These are phyloP conservation scores for Nicotiana obtusifolia DNA, from an alignment of 257 asterid genomes.

Conservation along the genomic window DNA sequence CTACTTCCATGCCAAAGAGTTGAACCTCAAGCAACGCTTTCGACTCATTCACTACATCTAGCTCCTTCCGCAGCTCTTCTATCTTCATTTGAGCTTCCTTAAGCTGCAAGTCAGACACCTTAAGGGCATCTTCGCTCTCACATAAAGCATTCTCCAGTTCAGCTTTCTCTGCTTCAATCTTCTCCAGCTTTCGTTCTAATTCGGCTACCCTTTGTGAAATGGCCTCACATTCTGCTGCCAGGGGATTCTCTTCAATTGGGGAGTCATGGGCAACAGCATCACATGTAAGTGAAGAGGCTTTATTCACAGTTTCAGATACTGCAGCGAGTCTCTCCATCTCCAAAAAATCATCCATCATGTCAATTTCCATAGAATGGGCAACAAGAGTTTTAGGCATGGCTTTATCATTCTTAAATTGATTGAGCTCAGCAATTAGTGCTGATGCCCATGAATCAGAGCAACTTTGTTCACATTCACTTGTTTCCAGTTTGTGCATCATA, in stretches of 20 bases:
- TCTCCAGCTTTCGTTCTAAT: constrained; percentile 49
- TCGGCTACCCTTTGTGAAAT: constrained; percentile 38
- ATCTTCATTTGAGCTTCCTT: constrained; percentile 29
- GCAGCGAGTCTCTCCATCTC: constrained; percentile 86
- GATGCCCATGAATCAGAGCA: constrained; percentile 45
- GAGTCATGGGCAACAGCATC: constrained; percentile 25
- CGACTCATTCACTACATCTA: constrained; percentile 32
- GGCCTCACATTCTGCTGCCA: constrained; percentile 35
- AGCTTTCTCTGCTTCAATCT: constrained; percentile 37
- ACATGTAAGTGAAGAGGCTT: constrained; percentile 23
- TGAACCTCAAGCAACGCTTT: constrained; percentile 51
- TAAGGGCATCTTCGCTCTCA: constrained; percentile 30
- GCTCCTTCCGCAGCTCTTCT: constrained; percentile 44
- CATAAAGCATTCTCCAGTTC: constrained; percentile 39
- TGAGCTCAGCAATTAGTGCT: constrained; percentile 44
- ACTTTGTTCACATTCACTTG: constrained; percentile 31
- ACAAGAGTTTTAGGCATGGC: constrained; percentile 22
- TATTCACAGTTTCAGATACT: constrained; percentile 38
- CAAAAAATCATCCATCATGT: constrained; percentile 84
- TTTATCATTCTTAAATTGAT: constrained; percentile 50
- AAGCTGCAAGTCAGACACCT: constrained; percentile 28
- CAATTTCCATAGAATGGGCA: constrained; percentile 40
- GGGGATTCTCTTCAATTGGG: constrained; percentile 27
- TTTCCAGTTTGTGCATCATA: constrained; percentile 19
- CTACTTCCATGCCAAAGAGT: constrained; percentile 48